phyloP scores from a whole-genome alignment of 176 grass and related monocot genomes.

The Carex myosuroides region DNA sequence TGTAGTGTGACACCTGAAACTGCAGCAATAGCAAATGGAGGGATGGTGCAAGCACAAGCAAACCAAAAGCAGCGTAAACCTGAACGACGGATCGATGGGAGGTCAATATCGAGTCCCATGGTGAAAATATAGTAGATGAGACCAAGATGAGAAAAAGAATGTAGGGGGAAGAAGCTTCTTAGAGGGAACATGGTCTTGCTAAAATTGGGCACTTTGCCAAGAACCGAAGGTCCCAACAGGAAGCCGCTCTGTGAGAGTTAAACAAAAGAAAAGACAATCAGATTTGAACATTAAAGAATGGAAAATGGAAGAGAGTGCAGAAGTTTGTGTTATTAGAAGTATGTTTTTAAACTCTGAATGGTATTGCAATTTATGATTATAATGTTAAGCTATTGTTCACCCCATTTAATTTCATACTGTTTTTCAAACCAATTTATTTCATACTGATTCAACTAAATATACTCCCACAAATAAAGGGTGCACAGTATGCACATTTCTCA shows the following conservation, averaged over 20 bases:
- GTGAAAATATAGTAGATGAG: slow-evolving; percentile 75
- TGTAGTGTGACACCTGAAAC: slow-evolving; percentile 22
- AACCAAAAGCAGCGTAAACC: slow-evolving; percentile 41
- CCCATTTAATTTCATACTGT: neutral
- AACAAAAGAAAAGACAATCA: neutral
- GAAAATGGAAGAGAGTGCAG: neutral
- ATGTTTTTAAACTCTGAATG: neutral
- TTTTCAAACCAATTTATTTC: neutral
- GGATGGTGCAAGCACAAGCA: slow-evolving; percentile 36
- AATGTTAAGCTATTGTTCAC: neutral
- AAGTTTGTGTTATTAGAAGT: neutral
- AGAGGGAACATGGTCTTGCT: slow-evolving; percentile 34
- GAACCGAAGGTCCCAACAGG: slow-evolving; percentile 50
- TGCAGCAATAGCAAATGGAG: slow-evolving; percentile 42
- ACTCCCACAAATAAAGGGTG: neutral
- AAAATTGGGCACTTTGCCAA: slow-evolving; percentile 35
- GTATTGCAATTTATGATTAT: neutral
- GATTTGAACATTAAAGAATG: neutral
- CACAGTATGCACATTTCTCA: neutral
- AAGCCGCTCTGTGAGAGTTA: slow-evolving; percentile 26
- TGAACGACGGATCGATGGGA: slow-evolving; percentile 22
- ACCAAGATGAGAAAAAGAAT: slow-evolving; percentile 54
- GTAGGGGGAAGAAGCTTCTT: slow-evolving; percentile 49
- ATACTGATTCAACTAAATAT: neutral
- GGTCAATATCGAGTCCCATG: slow-evolving; percentile 63